Percentiles rank a stretch among this genome's conserved stretches.
Evolutionary conservation across 1,139 yeast species (phyloP).

Genomic region (Protomyces arabidopsidicola): DNA sequence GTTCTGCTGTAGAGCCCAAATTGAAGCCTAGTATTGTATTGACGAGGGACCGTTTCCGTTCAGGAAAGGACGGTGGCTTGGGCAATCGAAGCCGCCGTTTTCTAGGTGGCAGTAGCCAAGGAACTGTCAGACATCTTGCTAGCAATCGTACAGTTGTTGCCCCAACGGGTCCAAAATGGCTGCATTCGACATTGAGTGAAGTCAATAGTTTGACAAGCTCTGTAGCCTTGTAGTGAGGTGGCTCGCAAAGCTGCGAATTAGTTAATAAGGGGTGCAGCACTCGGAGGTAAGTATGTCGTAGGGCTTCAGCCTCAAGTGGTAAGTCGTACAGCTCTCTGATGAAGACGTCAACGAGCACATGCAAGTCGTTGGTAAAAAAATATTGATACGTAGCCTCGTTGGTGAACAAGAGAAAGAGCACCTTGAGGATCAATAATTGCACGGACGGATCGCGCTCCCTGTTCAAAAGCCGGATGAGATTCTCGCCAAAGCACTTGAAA

Average conservation of each 20-base stretch:
- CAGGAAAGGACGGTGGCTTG: background rate
- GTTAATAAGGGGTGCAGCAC: conserved; percentile 67
- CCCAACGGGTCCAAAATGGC: conserved; percentile 31
- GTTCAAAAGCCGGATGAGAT: conserved; percentile 62
- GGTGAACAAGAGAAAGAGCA: conserved; percentile 69
- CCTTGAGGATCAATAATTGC: conserved; percentile 72
- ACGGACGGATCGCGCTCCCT: conserved; percentile 68
- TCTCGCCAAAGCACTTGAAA: conserved; percentile 52
- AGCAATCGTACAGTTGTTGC: conserved; percentile 34
- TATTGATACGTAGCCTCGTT: conserved; percentile 60
- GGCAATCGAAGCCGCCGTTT: conserved; percentile 6
- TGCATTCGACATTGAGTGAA: conserved; percentile 30
- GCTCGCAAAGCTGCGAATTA: conserved; percentile 57
- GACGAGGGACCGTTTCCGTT: conserved; percentile 5
- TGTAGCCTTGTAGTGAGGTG: conserved; percentile 52
- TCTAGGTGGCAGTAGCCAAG: conserved; percentile 31
- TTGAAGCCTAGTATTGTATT: conserved; percentile 10
- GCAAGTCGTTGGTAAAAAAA: conserved; percentile 76
- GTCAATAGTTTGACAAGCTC: conserved; percentile 51
- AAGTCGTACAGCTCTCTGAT: conserved; percentile 72
- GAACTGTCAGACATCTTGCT: conserved; percentile 32
- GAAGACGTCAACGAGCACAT: conserved; percentile 79
- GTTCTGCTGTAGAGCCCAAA: background rate
- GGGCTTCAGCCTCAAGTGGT: conserved; percentile 44
- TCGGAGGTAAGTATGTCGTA: conserved; percentile 70